Base-by-base conservation (phyloP, 73 alveolate genomes). In the Symbiodinium pilosum region DNA sequence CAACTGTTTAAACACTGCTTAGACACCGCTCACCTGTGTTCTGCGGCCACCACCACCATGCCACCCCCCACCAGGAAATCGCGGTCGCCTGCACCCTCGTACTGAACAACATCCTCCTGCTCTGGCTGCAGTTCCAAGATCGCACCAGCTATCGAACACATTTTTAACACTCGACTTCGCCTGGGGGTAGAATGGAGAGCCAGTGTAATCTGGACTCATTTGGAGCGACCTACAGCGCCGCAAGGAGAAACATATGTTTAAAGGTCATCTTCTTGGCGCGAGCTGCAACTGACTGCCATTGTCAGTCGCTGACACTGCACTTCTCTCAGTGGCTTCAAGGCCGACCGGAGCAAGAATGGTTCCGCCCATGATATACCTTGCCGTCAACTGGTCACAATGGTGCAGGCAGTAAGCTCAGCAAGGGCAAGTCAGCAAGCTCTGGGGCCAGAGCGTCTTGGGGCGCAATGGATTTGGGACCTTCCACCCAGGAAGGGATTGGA, bases 121-220 rank as follows among this genome's bases (percentile, higher is more conserved):
- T 47, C 59, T 47, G 59, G 21, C n/a, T n/a, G n/a, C n/a, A n/a
- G n/a, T n/a, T n/a, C n/a, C n/a, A n/a, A n/a, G n/a, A n/a, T n/a
- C n/a, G n/a, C n/a, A n/a, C n/a, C n/a, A n/a, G n/a, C n/a, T n/a
- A n/a, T n/a, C n/a, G n/a, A n/a, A n/a, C n/a, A n/a, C n/a, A n/a
- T n/a, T n/a, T n/a, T n/a, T n/a, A n/a, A n/a, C n/a, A n/a, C n/a
- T n/a, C n/a, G n/a, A n/a, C n/a, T 24, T 39, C 86, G n/a, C 97
- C 97, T 91, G 39, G 8, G 97, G 97, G 71, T 91, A 91, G 97
- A 91, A 91, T 26, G 97, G 97, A 12, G 97, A 91, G 64, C 97
- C 97, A 12, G 97, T 91, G 81, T 43, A 91, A 81, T 91, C 97
- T 4, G 97, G 97, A 68, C 89, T 69, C 97, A 91, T 91, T 30